Evolutionary conservation across 306 rosid genomes (phyloP).

Genomic region (Casuarina cunninghamiana): DNA sequence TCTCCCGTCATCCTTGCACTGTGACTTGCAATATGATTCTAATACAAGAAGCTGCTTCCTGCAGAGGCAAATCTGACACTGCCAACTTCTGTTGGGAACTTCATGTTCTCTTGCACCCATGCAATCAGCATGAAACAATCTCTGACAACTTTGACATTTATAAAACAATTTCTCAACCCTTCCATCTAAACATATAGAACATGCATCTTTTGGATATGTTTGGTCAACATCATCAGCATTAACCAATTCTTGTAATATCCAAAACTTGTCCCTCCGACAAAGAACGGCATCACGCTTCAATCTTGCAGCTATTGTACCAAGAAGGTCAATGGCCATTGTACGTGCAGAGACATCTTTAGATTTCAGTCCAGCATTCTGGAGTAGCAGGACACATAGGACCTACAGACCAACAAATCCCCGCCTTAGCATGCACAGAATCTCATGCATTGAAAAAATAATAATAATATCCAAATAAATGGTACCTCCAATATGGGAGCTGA

Average conservation of each 20-base stretch:
- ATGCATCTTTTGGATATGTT: conserved; percentile 54
- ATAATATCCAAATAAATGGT: conserved; percentile 9
- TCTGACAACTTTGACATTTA: conserved; percentile 70
- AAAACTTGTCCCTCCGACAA: conserved; percentile 71
- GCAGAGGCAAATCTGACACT: conserved; percentile 80
- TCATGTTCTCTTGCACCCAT: conserved; percentile 74
- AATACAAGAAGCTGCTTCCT: conserved; percentile 79
- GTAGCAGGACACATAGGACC: conserved; percentile 89
- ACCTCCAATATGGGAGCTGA: conserved; percentile 95
- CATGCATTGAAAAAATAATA: conserved; percentile 22
- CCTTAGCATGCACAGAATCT: conserved; percentile 33
- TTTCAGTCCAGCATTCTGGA: conserved; percentile 87
- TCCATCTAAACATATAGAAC: conserved; percentile 74
- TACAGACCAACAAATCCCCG: conserved; percentile 44
- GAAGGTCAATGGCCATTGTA: conserved; percentile 91
- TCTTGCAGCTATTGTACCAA: conserved; percentile 98
- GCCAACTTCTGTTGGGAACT: conserved; percentile 74
- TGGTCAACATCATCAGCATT: conserved; percentile 41
- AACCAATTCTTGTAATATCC: conserved; percentile 75
- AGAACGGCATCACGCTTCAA: conserved; percentile 89
- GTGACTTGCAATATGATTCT: conserved; percentile 83
- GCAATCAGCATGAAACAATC: conserved; percentile 87
- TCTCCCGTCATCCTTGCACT: conserved; percentile 48
- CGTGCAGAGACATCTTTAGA: conserved; percentile 89
- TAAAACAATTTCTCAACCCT: conserved; percentile 53